These are phyloP conservation scores for Pachysandra terminalis DNA, from an alignment of 164 flowering plant species.

Conservation along the genomic window DNA sequence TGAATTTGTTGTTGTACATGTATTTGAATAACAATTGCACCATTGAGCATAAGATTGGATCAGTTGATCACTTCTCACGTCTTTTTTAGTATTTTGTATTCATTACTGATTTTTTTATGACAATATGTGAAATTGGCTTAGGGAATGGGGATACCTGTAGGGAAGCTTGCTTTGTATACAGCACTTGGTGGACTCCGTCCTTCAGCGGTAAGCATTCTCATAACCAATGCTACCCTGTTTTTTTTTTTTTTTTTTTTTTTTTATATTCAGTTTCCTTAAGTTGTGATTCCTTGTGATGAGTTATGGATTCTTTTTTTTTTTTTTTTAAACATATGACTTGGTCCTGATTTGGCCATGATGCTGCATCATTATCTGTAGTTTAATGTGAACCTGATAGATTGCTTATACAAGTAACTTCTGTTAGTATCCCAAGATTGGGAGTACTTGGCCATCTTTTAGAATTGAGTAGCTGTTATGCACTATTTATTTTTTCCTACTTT, in stretches of 20 bases:
- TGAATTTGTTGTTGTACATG: background rate
- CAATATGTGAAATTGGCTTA: constrained; percentile 26
- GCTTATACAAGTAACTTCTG: background rate
- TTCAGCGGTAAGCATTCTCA: constrained; percentile 65
- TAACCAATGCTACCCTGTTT: background rate
- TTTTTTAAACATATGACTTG: background rate
- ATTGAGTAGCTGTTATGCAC: too few relatives aligned
- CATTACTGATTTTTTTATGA: background rate
- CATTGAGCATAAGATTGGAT: too few relatives aligned
- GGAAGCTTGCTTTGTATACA: constrained; percentile 77
- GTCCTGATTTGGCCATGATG: background rate
- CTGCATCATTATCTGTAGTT: background rate
- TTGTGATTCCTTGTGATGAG: too few relatives aligned
- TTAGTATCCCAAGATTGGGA: background rate
- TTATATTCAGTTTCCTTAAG: too few relatives aligned
- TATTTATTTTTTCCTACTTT: background rate
- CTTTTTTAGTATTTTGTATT: background rate
- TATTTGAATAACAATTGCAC: too few relatives aligned
- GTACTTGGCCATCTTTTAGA: too few relatives aligned
- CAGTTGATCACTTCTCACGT: background rate
- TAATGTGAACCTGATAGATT: background rate
- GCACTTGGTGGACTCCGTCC: constrained; percentile 95
- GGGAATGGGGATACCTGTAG: constrained; percentile 99
- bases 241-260: too few relatives aligned
- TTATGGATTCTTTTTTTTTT: too few relatives aligned